Evolutionary conservation across 2,329 filamentous ascomycete genomes (phyloP).

Genomic region (Calonectria fujianensis): DNA sequence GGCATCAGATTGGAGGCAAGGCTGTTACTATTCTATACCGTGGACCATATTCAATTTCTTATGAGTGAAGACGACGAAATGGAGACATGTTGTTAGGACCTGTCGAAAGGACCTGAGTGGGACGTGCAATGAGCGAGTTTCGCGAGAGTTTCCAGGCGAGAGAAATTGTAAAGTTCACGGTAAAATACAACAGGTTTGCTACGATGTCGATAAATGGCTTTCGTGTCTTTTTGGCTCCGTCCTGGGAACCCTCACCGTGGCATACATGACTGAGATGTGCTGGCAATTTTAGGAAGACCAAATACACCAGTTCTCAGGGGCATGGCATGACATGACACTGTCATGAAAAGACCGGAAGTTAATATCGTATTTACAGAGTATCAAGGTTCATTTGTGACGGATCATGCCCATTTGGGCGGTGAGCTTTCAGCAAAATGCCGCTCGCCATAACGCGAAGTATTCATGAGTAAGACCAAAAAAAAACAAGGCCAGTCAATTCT

Average conservation of each 20-base stretch:
- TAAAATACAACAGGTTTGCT: neutral
- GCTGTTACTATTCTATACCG: neutral
- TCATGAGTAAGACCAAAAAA: conserved; percentile 11
- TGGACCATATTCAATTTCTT: neutral
- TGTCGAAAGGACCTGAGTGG: neutral
- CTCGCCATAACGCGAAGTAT: neutral
- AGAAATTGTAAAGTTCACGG: neutral
- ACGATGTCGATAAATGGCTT: neutral
- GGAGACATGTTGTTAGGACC: neutral
- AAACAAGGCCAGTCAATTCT: neutral
- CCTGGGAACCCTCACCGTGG: neutral
- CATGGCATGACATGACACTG: neutral
- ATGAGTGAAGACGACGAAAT: neutral
- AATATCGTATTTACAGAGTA: neutral
- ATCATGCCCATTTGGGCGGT: neutral
- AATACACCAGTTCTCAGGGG: neutral
- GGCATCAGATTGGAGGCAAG: neutral
- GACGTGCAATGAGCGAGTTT: neutral
- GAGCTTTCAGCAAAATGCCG: neutral
- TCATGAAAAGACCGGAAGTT: neutral
- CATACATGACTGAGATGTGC: neutral
- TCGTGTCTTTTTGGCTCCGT: neutral
- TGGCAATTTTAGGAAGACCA: neutral
- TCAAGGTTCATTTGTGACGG: neutral
- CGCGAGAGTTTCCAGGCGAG: neutral